Evolutionary conservation across 148 eudicot genomes (phyloP), one percentile per base, ranked within the genome.

Genomic region (Nyssa sinensis): DNA sequence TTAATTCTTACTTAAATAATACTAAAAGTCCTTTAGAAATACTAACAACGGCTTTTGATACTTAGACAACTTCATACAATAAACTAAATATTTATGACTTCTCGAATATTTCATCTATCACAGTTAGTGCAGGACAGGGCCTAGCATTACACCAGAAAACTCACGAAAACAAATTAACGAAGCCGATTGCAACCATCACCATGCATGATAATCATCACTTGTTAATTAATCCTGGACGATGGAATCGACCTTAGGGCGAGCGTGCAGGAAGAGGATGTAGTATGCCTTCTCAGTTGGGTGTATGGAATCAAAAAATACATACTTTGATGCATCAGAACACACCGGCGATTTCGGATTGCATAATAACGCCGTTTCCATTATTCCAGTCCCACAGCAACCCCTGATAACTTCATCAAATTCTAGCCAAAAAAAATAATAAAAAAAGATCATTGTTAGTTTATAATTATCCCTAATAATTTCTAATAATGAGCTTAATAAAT

Each of bases 301-400:
- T n/a, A 92, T 88, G 0, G 92, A 69, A 75, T 92, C 94, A 88
- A 89, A 91, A 53, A 87, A 91, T 27, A 84, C 79, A 44, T 86
- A 86, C 65, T 83, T 81, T 3, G 91, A 81, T 19, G 87, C 82
- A 75, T 92, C 80, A n/a, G 65, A 3, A 57, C 97, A 92, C 33
- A 87, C 82, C 14, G 67, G 67, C 0, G 92, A 83, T 27, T 60
- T 77, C 8, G 81, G 77, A 47, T 89, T 92, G 82, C 97, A 92
- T 62, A 86, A 29, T 34, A 77, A 75, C 64, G 90, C 41, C 24
- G 81, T 58, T 74, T 92, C 97, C 44, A 90, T 1, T 27, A 80
- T 75, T 3, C 97, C 97, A 4, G 92, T 88, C 30, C 97, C 97
- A 27, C 94, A 90, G 69, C 94, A 90, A 16, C 94, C 94, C 41